Evolutionary conservation across 2,329 filamentous ascomycete genomes (phyloP).

Genomic region (Penicillium aurantiogriseum): DNA sequence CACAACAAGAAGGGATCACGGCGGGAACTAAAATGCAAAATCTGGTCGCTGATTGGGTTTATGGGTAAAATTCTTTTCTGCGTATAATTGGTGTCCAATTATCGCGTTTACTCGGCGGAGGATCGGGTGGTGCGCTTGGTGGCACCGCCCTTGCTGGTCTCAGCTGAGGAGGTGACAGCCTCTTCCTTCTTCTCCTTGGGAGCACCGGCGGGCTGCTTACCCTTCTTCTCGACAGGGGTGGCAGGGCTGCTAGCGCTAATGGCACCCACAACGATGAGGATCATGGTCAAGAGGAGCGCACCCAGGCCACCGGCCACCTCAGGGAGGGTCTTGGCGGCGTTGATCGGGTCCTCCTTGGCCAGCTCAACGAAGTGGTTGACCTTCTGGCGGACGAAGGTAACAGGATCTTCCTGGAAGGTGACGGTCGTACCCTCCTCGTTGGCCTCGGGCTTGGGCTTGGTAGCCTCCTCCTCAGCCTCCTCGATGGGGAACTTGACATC

Average conservation of each 20-base stretch:
- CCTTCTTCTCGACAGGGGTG: constrained; percentile 68
- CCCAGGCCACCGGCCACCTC: constrained; percentile 82
- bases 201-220: constrained; percentile 67
- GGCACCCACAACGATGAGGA: constrained; percentile 68
- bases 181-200: constrained; percentile 65
- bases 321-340: constrained; percentile 85
- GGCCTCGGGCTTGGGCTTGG: constrained; percentile 71
- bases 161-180: constrained; percentile 59
- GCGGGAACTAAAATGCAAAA: constrained; percentile 9
- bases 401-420: constrained; percentile 86
- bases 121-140: constrained; percentile 60
- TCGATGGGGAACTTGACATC: constrained; percentile 83
- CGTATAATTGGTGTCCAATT: background rate
- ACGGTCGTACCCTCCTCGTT: constrained; percentile 68
- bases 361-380: constrained; percentile 85
- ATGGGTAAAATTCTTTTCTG: constrained; percentile 14
- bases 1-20: constrained; percentile 7
- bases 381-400: constrained; percentile 88
- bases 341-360: constrained; percentile 75
- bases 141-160: constrained; percentile 71
- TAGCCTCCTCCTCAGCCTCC: constrained; percentile 72
- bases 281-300: constrained; percentile 65
- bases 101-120: constrained; percentile 35
- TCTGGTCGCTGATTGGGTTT: constrained; percentile 12
- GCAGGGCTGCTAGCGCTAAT: constrained; percentile 62